Evolutionary conservation across 129 eudicot species (phyloP).

Genomic region (Escallonia herrerae): DNA sequence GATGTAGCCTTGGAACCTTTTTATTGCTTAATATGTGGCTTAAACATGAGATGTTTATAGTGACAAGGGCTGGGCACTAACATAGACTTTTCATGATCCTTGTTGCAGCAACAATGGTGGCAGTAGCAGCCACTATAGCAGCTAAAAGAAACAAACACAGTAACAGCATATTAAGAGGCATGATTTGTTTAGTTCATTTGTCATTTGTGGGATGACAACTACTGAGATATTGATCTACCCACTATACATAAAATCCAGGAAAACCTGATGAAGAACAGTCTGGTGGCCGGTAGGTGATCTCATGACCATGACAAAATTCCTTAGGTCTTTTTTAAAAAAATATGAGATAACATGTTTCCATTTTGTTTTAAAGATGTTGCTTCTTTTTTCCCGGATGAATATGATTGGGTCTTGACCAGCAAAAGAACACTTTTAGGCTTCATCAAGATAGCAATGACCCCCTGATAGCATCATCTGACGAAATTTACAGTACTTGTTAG

Average conservation of each 20-base stretch:
- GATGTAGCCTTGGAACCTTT: not conserved
- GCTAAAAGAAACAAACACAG: slow-evolving; percentile 18
- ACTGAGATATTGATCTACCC: slow-evolving; percentile 19
- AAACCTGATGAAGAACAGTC: slow-evolving; percentile 1
- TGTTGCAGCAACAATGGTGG: slow-evolving; percentile 3
- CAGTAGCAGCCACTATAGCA: slow-evolving; percentile 31
- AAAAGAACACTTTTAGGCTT: no score
- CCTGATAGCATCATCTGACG: no score
- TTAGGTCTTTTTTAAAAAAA: not conserved
- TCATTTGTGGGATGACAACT: slow-evolving; percentile 10
- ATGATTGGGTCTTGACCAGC: not conserved
- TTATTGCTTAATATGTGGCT: slow-evolving; percentile 25
- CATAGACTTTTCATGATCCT: not conserved
- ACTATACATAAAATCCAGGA: not conserved
- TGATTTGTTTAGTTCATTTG: slow-evolving; percentile 8
- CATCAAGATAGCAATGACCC: no score
- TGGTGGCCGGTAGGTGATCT: not conserved
- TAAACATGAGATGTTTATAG: slow-evolving; percentile 18
- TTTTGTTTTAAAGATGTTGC: not conserved
- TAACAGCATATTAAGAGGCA: slow-evolving; percentile 12
- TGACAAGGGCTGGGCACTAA: slow-evolving; percentile 3
- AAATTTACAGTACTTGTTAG: no score
- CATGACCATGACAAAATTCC: not conserved
- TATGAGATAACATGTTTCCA: not conserved
- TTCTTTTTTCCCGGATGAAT: not conserved